Percentiles rank a stretch among this genome's conserved stretches.
These are phyloP conservation scores for Scheffersomyces titani DNA, from an alignment of 1,139 yeast genomes.

Conservation along the genomic window DNA sequence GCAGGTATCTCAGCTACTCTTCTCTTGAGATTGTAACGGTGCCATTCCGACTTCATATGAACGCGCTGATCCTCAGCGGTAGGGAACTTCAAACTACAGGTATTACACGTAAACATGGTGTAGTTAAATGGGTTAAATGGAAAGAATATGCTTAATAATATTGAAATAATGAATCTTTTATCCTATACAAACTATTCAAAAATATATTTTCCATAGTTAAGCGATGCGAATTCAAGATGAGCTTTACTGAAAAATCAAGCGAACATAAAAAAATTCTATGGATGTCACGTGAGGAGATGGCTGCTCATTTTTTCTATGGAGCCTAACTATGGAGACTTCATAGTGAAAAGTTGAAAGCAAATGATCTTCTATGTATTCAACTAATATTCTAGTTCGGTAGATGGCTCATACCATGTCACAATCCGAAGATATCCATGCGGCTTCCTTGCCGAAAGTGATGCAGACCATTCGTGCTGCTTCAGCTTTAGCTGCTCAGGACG, in stretches of 20 bases:
- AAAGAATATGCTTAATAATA: constrained; percentile 1
- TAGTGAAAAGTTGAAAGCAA: background rate
- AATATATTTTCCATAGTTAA: background rate
- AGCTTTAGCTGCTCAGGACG: constrained; percentile 77
- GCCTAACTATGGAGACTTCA: background rate
- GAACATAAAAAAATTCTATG: background rate
- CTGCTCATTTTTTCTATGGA: background rate
- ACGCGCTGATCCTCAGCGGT: constrained; percentile 42
- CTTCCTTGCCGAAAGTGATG: constrained; percentile 41
- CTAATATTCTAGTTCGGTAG: background rate
- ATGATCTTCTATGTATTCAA: too few relatives aligned
- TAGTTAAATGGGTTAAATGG: background rate
- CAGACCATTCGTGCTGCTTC: constrained; percentile 69
- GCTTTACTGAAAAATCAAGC: background rate
- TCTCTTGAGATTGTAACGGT: constrained; percentile 62
- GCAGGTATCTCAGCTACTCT: constrained; percentile 61
- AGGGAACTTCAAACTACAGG: constrained; percentile 44
- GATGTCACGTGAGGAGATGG: background rate
- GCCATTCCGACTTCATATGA: constrained; percentile 75
- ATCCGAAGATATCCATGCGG: background rate
- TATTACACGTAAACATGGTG: constrained; percentile 41
- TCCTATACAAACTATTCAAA: background rate
- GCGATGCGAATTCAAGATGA: constrained; percentile 1
- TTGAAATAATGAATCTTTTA: background rate
- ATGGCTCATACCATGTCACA: background rate